A percentile compares a stretch with the other conserved stretches of the same genome.
Evolutionary conservation across 164 flowering plant species (phyloP).

Genomic region (Liriodendron chinense): DNA sequence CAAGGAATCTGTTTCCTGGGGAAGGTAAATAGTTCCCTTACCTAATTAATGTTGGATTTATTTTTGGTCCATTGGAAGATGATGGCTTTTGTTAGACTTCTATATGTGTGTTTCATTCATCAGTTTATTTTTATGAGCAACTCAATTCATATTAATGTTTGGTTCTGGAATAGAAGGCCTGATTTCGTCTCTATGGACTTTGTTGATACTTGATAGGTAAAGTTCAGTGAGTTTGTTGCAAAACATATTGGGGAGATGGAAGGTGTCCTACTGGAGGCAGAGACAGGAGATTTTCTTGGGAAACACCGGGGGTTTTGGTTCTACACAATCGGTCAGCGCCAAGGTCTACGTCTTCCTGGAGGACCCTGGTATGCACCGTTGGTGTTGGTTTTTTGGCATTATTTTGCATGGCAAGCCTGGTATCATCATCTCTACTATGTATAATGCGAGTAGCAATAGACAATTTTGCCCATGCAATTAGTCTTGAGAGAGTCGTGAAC

Average conservation of each 20-base stretch:
- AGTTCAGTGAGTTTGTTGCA: conserved; percentile 93
- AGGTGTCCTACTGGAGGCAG: conserved; percentile 92
- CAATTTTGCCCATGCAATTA: too few species aligned
- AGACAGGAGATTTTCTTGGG: conserved; percentile 87
- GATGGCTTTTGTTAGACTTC: background rate
- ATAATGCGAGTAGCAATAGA: background rate
- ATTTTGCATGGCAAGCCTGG: background rate
- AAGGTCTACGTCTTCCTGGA: conserved; percentile 94
- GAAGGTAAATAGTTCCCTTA: conserved; percentile 50
- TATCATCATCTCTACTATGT: background rate
- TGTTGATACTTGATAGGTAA: conserved; percentile 50
- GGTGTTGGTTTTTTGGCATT: background rate
- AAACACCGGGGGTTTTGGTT: conserved; percentile 94
- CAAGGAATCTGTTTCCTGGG: conserved; percentile 99
- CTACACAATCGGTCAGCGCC: conserved; percentile 95
- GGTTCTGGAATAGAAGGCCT: background rate
- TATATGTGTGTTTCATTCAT: background rate
- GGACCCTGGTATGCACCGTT: conserved; percentile 81
- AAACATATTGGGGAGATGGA: conserved; percentile 92
- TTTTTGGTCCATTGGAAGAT: background rate
- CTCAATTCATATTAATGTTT: background rate
- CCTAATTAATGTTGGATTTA: background rate
- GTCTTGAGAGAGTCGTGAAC: too few species aligned
- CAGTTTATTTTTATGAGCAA: background rate
- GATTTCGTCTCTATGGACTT: background rate